Evolutionary conservation across 2,329 filamentous ascomycete genomes (phyloP), one percentile per base, ranked within the genome.

Genomic region (Alternaria atra): DNA sequence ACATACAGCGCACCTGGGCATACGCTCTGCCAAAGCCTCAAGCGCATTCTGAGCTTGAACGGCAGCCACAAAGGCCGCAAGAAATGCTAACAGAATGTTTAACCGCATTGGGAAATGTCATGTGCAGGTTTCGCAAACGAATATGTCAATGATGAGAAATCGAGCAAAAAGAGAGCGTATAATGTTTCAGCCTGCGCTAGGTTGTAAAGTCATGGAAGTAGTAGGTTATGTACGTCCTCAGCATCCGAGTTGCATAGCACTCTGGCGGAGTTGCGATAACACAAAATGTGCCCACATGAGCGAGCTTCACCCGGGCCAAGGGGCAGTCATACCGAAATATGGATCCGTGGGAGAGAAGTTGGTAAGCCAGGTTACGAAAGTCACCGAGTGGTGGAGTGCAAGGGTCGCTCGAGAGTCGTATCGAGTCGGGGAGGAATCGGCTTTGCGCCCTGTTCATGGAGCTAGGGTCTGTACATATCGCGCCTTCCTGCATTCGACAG

Each of bases 1-100:
- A 62, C 67, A 25, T 68, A 70, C 67, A 25, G 67, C 55, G 52
- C 67, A 70, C 17, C 46, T 52, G 3, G 67, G 67, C 65, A 70
- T 67, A 4, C 44, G 42, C 32, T 58, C 29, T 43, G 64, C 61
- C 43, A 70, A 37, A 55, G 55, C 46, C 23, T 42, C 39, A 34
- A 70, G 61, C 29, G 50, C 44, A 13, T 59, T 44, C 25, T 70
- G 67, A 29, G 65, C 62, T 32, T 55, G 58, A 6, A 61, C 65
- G 6, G 61, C 39, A n/a, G 47, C 39, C 10, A 51, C 23, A 12
- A 67, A 54, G 30, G 50, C 37, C 30, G 60, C 44, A 15, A 66
- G 35, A 5, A 58, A 43, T 20, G 55, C 46, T 47, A 64, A 4
- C 10, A 59, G 6, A 34, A 35, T 52, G 17, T n/a, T 20, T 12